A percentile compares a stretch with the other conserved stretches of the same genome.
Conservation (phyloP, 1,284 basidiomycete genomes). For the Boletus smithii region DNA sequence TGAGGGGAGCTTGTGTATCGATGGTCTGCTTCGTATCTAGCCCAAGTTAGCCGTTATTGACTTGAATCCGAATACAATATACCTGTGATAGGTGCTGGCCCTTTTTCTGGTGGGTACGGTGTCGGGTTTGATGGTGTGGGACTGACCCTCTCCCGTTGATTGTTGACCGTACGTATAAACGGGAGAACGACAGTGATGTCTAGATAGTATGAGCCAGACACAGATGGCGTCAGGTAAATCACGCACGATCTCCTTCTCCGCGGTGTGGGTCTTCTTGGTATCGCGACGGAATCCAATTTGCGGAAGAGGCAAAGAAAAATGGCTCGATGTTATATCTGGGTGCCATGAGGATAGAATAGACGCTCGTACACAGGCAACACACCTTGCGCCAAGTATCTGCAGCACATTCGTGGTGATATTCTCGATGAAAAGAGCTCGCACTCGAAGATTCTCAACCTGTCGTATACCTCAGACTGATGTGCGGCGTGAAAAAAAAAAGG, state of each 20-base stretch:
- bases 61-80: background rate
- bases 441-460: slow-evolving; percentile 36
- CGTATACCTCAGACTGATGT: background rate
- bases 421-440: slow-evolving; percentile 50
- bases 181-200: slow-evolving; percentile 50
- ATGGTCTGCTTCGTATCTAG: slow-evolving; percentile 38
- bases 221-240: background rate
- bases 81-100: slow-evolving; percentile 18
- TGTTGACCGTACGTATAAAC: slow-evolving; percentile 41
- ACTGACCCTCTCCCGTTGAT: slow-evolving; percentile 5
- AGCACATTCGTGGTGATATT: slow-evolving; percentile 43
- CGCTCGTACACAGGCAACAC: slow-evolving; percentile 1
- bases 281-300: slow-evolving; percentile 54
- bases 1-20: slow-evolving; percentile 49
- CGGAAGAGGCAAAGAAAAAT: slow-evolving; percentile 55
- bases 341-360: slow-evolving; percentile 3
- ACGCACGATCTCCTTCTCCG: slow-evolving; percentile 46
- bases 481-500: background rate
- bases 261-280: slow-evolving; percentile 44
- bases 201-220: slow-evolving; percentile 16
- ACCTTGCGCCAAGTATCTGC: slow-evolving; percentile 50
- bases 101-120: background rate
- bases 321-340: slow-evolving; percentile 43
- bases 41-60: background rate
- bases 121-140: slow-evolving; percentile 9